Conservation (phyloP, 768 basidiomycete genomes). For the Lentinula detonsa region DNA sequence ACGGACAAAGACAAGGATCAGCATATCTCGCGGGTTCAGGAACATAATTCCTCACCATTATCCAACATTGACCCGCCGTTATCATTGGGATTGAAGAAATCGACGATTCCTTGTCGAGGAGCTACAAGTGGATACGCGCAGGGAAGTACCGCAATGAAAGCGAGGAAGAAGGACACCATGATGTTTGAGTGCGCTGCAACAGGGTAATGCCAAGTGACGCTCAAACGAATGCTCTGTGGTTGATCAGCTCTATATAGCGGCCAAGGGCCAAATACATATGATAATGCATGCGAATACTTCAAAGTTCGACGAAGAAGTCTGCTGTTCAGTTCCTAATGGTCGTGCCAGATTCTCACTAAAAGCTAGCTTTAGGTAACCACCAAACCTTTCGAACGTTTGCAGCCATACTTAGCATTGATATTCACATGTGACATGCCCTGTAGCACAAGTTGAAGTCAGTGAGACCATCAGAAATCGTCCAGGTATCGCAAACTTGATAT, state of each 20-base stretch:
- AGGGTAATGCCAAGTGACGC: background rate
- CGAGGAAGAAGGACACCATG: background rate
- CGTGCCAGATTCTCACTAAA: background rate
- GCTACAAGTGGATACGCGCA: slow-evolving; percentile 11
- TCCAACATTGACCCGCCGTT: slow-evolving; percentile 65
- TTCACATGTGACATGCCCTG: background rate
- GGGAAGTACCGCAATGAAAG: slow-evolving; percentile 5
- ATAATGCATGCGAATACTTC: background rate
- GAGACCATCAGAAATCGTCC: background rate
- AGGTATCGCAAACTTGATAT: background rate
- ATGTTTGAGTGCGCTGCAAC: background rate
- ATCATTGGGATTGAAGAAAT: slow-evolving; percentile 36
- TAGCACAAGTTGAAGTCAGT: background rate
- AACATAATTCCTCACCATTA: slow-evolving; percentile 31
- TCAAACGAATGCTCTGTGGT: background rate
- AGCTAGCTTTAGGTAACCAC: background rate
- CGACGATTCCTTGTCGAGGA: background rate
- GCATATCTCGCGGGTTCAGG: background rate
- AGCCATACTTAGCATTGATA: background rate
- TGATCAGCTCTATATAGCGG: background rate
- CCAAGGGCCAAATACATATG: background rate
- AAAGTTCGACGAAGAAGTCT: background rate
- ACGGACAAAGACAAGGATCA: background rate
- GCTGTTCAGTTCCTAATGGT: background rate
- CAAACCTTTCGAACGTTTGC: background rate